These are phyloP conservation scores for Cryptococcus sp. DNA, from an alignment of 1,284 basidiomycete genomes.

Conservation along the genomic window DNA sequence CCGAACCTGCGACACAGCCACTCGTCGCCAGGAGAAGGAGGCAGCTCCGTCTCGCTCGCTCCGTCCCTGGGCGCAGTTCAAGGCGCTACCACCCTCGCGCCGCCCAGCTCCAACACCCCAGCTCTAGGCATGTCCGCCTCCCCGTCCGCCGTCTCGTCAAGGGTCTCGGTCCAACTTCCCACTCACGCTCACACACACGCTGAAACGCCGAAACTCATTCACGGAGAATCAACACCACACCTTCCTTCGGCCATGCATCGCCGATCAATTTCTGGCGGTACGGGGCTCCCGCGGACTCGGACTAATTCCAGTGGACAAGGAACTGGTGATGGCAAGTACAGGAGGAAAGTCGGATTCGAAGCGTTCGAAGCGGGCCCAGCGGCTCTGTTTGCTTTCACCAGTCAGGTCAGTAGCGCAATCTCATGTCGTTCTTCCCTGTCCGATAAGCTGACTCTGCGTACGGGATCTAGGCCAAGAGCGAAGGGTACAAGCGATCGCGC, in stretches of 20 bases:
- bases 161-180: conserved; percentile 21
- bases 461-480: conserved; percentile 68
- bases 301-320: conserved; percentile 38
- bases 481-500: conserved; percentile 74
- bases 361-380: conserved; percentile 69
- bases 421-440: neutral
- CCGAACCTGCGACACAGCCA: conserved; percentile 17
- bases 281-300: conserved; percentile 34
- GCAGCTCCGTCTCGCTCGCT: conserved; percentile 2
- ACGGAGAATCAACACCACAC: conserved; percentile 7
- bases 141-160: conserved; percentile 8
- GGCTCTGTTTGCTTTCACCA: conserved; percentile 55
- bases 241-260: conserved; percentile 23
- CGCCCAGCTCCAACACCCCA: neutral
- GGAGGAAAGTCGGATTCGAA: conserved; percentile 84
- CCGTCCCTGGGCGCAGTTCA: neutral
- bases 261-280: conserved; percentile 1
- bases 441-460: neutral
- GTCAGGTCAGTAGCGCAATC: conserved; percentile 48
- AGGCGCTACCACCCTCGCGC: conserved; percentile 5
- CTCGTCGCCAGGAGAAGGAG: conserved; percentile 14
- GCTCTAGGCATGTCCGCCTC: conserved; percentile 13
- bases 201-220: conserved; percentile 7
- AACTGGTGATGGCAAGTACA: conserved; percentile 60
- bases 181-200: conserved; percentile 2